These are phyloP conservation scores for Beauveria sp. DNA, from an alignment of 2,329 filamentous ascomycete species.

Conservation along the genomic window DNA sequence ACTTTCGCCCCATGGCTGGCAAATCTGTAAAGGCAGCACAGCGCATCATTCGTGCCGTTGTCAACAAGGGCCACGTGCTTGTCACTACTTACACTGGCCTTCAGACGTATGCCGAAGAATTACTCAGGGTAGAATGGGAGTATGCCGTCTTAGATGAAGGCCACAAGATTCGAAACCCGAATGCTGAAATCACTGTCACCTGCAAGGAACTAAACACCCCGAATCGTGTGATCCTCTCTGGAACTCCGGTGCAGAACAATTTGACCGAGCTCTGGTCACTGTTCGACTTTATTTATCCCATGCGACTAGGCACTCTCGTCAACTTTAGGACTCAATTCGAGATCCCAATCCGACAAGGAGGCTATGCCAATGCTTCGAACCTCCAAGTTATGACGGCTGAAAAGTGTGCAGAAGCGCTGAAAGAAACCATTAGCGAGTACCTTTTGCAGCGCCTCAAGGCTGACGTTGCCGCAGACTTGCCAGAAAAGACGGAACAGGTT, in stretches of 20 bases:
- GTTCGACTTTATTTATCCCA: constrained; percentile 96
- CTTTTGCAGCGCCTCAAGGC: constrained; percentile 86
- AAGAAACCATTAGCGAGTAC: constrained; percentile 89
- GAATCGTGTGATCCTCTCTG: constrained; percentile 87
- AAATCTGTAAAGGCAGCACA: constrained; percentile 54
- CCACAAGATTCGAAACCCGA: constrained; percentile 96
- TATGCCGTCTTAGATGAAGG: constrained; percentile 95
- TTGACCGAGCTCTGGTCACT: constrained; percentile 91
- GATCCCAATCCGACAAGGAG: constrained; percentile 84
- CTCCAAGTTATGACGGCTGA: constrained; percentile 90
- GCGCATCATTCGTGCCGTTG: constrained; percentile 74
- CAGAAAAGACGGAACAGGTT: constrained; percentile 93
- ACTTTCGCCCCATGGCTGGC: constrained; percentile 26
- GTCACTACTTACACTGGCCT: constrained; percentile 94
- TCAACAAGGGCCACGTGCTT: constrained; percentile 79
- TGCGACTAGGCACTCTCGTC: constrained; percentile 86
- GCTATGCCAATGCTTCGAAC: constrained; percentile 92
- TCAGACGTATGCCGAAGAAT: constrained; percentile 79
- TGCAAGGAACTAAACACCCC: constrained; percentile 90
- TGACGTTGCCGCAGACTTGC: constrained; percentile 87
- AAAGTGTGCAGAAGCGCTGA: constrained; percentile 87
- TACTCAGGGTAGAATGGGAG: constrained; percentile 81
- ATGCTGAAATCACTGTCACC: constrained; percentile 87
- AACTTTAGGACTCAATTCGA: constrained; percentile 90
- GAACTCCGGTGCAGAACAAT: constrained; percentile 97